A percentile compares a stretch with the other conserved stretches of the same genome.
These are phyloP conservation scores for Omphalea diandra DNA, from an alignment of 441 rosid species.

Conservation along the genomic window DNA sequence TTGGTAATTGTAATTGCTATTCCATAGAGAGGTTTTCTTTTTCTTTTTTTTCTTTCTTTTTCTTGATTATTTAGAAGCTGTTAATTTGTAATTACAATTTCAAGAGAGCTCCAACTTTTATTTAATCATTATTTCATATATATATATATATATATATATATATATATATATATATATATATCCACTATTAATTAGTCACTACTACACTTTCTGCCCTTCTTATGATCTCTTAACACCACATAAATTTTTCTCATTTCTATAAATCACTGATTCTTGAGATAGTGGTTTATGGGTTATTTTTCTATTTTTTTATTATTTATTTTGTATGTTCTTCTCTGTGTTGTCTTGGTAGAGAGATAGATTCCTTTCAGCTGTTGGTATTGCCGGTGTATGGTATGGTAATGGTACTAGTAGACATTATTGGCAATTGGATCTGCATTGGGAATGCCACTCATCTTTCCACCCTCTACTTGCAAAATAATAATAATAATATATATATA, in stretches of 20 bases:
- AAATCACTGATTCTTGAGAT: too few species aligned
- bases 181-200: too few species aligned
- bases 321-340: conserved; percentile 34
- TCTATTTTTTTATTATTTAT: background rate
- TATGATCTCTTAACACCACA: too few species aligned
- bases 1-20: too few species aligned
- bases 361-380: conserved; percentile 53
- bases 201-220: background rate
- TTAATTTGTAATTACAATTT: conserved; percentile 41
- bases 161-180: too few species aligned
- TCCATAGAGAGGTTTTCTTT: conserved; percentile 17
- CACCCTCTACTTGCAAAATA: too few species aligned
- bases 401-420: conserved; percentile 27
- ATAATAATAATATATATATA: too few species aligned
- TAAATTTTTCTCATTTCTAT: background rate
- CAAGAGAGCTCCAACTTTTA: conserved; percentile 35
- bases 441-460: conserved; percentile 39
- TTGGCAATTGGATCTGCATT: conserved; percentile 55
- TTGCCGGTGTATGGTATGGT: conserved; percentile 29
- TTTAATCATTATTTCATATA: conserved; percentile 7
- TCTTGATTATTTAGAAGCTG: conserved; percentile 13
- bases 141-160: too few species aligned
- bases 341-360: conserved; percentile 47
- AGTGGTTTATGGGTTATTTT: too few species aligned
- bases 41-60: background rate